Conservation (phyloP, 2,329 filamentous ascomycete genomes). For the Pyrenochaeta sp. region DNA sequence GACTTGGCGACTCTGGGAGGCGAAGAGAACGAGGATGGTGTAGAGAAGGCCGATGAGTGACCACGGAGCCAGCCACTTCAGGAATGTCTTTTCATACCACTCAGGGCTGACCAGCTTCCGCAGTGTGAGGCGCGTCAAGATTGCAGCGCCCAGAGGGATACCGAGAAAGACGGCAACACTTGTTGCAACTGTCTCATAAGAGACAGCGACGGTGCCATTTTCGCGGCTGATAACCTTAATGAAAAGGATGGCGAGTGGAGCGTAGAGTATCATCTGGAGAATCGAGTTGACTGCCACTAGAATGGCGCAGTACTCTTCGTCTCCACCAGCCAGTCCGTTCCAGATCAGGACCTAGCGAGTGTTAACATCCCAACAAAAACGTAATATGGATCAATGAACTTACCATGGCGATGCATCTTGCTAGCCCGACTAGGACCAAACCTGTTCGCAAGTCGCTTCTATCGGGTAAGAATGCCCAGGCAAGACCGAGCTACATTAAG, state of each 20-base stretch:
- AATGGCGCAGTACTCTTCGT: conserved; percentile 79
- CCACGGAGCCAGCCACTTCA: conserved; percentile 73
- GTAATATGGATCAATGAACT: conserved; percentile 82
- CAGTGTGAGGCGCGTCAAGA: conserved; percentile 74
- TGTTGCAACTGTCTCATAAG: conserved; percentile 74
- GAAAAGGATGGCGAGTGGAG: conserved; percentile 58
- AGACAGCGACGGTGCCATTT: conserved; percentile 54
- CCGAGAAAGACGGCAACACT: conserved; percentile 84
- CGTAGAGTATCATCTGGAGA: conserved; percentile 58
- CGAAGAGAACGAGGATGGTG: conserved; percentile 87
- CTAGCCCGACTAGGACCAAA: conserved; percentile 82
- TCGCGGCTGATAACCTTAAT: conserved; percentile 71
- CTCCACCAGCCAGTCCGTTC: conserved; percentile 78
- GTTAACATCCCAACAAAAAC: conserved; percentile 51
- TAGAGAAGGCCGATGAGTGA: conserved; percentile 85
- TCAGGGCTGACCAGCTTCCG: conserved; percentile 61
- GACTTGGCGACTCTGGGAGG: conserved; percentile 80
- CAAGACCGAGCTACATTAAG: too few species aligned
- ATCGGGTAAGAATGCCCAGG: conserved; percentile 64
- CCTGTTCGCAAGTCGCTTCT: conserved; percentile 64
- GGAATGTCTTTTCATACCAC: conserved; percentile 73
- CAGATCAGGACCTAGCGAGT: too few species aligned
- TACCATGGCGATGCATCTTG: conserved; percentile 91
- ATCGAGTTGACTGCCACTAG: conserved; percentile 59
- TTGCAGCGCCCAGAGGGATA: conserved; percentile 80